A percentile compares a stretch with the other conserved stretches of the same genome.
Evolutionary conservation across 2,329 filamentous ascomycete genomes (phyloP).

Genomic region (Alternaria ethzedia): DNA sequence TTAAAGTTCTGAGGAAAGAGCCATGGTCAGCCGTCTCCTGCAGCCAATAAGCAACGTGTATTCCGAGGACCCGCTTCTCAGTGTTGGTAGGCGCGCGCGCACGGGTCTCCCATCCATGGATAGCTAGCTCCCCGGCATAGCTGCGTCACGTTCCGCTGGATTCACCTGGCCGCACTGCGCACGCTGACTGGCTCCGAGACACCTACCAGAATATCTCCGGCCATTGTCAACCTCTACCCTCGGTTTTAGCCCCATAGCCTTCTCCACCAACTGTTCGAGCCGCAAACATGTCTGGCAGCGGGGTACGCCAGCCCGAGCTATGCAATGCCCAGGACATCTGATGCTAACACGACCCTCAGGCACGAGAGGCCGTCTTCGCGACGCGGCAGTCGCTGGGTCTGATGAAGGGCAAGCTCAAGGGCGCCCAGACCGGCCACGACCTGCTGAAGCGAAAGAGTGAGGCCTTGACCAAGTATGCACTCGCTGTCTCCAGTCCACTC

Average conservation of each 20-base stretch:
- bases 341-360: slow-evolving; percentile 60
- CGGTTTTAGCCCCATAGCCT: background rate
- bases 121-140: slow-evolving; percentile 16
- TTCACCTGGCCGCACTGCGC: slow-evolving; percentile 9
- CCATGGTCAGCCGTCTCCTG: slow-evolving; percentile 15
- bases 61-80: slow-evolving; percentile 9
- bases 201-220: background rate
- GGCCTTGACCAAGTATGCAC: slow-evolving; percentile 86
- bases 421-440: slow-evolving; percentile 77
- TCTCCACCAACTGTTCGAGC: slow-evolving; percentile 10
- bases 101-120: no score
- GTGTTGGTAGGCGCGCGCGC: slow-evolving; percentile 25
- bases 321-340: slow-evolving; percentile 23
- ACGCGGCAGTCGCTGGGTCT: slow-evolving; percentile 94
- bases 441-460: slow-evolving; percentile 97
- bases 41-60: slow-evolving; percentile 13
- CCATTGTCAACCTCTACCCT: slow-evolving; percentile 6
- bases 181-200: slow-evolving; percentile 10
- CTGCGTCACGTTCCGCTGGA: slow-evolving; percentile 25
- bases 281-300: slow-evolving; percentile 61
- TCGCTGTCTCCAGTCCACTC: background rate
- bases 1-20: slow-evolving; percentile 25
- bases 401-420: slow-evolving; percentile 99
- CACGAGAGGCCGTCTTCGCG: slow-evolving; percentile 94
- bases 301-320: slow-evolving; percentile 47